Conservation (phyloP, 2,329 filamentous ascomycete genomes). For the Kalmusia sp. region DNA sequence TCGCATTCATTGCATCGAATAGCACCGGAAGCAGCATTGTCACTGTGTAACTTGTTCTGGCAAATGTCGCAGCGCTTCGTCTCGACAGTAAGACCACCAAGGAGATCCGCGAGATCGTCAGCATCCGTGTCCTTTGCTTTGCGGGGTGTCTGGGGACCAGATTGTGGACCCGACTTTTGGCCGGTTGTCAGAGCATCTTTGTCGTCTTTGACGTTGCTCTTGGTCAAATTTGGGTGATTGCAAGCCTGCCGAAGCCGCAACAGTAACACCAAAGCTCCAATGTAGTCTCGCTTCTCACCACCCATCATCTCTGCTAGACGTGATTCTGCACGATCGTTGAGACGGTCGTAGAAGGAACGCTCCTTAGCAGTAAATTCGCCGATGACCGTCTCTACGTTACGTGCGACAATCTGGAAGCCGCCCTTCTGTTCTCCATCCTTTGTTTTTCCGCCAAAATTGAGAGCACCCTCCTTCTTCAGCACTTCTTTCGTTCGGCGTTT, state of each 20-base stretch:
- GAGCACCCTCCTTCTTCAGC: constrained; percentile 83
- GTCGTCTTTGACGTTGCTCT: constrained; percentile 84
- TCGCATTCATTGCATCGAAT: constrained; percentile 77
- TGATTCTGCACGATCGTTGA: constrained; percentile 84
- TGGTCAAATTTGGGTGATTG: constrained; percentile 89
- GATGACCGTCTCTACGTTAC: constrained; percentile 82
- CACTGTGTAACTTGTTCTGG: constrained; percentile 68
- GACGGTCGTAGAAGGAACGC: constrained; percentile 81
- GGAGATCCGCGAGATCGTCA: constrained; percentile 83
- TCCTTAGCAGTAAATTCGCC: constrained; percentile 82
- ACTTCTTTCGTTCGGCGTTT: constrained; percentile 98
- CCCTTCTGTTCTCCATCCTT: constrained; percentile 64
- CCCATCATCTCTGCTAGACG: constrained; percentile 90
- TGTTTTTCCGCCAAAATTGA: constrained; percentile 76
- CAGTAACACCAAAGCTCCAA: constrained; percentile 91
- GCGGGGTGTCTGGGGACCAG: constrained; percentile 41
- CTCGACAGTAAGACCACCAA: constrained; percentile 82
- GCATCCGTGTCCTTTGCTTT: constrained; percentile 67
- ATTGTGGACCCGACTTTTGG: constrained; percentile 50
- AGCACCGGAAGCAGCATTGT: constrained; percentile 60
- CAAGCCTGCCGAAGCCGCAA: constrained; percentile 90
- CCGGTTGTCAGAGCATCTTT: constrained; percentile 81
- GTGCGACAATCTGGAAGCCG: constrained; percentile 89
- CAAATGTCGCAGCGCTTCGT: constrained; percentile 85
- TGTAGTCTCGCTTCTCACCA: constrained; percentile 81